phyloP scores from a whole-genome alignment of 2,329 filamentous ascomycete species.

The Phyllosticta citribraziliensis region DNA sequence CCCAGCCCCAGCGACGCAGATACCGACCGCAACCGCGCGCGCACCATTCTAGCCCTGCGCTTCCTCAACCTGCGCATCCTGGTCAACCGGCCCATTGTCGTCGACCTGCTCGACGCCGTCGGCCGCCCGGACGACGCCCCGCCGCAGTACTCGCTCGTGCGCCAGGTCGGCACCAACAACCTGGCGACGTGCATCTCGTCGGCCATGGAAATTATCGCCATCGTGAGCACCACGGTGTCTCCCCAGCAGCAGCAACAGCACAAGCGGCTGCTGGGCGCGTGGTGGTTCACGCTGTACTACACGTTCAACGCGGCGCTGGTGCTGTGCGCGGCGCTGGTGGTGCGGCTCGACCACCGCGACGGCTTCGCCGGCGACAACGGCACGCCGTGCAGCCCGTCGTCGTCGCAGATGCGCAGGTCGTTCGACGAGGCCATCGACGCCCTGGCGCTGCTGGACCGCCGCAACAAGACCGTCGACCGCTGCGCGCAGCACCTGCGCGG shows the following conservation, averaged over 20 bases:
- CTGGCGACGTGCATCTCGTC: conserved; percentile 25
- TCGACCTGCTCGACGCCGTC: conserved; percentile 25
- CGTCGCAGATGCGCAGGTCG: conserved; percentile 10
- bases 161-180: conserved; percentile 25
- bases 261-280: conserved; percentile 23
- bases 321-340: conserved; percentile 21
- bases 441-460: conserved; percentile 18
- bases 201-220: conserved; percentile 27
- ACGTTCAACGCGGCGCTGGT: conserved; percentile 17
- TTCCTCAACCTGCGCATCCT: conserved; percentile 34
- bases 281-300: conserved; percentile 35
- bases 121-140: conserved; percentile 9
- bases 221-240: conserved; percentile 20
- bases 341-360: background rate
- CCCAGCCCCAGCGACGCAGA: background rate
- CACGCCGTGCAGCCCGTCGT: conserved; percentile 2
- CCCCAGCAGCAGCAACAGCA: conserved; percentile 13
- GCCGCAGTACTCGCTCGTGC: conserved; percentile 16
- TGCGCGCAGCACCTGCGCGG: conserved; percentile 21
- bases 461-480: conserved; percentile 23
- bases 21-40: conserved; percentile 22
- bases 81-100: conserved; percentile 32
- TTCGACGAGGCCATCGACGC: conserved; percentile 16
- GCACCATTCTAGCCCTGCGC: conserved; percentile 35
- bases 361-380: conserved; percentile 4